phyloP scores from a whole-genome alignment of 495 filamentous ascomycete species.

The Arthonia radiata region DNA sequence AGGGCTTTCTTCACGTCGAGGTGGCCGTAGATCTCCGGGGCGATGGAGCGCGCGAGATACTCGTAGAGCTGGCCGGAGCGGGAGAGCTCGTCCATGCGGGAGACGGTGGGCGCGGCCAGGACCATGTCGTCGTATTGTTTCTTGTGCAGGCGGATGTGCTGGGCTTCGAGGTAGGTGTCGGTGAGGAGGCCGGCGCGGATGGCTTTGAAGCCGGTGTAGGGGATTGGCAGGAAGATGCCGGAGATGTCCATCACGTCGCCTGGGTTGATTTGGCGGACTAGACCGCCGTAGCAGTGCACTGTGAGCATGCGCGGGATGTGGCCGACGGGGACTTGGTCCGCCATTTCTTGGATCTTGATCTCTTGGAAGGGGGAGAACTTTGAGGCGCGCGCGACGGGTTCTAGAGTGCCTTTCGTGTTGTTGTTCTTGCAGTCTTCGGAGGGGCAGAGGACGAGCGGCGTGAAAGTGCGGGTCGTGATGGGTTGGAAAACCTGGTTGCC shows the following conservation, averaged over 20 bases:
- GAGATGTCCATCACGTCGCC: slow-evolving; percentile 84
- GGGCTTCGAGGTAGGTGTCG: slow-evolving; percentile 90
- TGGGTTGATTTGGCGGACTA: slow-evolving; percentile 68
- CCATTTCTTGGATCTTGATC: slow-evolving; percentile 95
- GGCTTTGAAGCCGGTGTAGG: slow-evolving; percentile 92
- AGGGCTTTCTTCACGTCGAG: slow-evolving; percentile 95
- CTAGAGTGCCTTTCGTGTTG: slow-evolving; percentile 76
- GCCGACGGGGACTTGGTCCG: slow-evolving; percentile 90
- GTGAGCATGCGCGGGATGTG: slow-evolving; percentile 86
- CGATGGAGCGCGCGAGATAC: slow-evolving; percentile 79
- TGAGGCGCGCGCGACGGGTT: slow-evolving; percentile 77
- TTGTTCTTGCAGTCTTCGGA: slow-evolving; percentile 75
- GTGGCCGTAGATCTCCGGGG: slow-evolving; percentile 91
- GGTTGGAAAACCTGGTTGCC: slow-evolving; percentile 96
- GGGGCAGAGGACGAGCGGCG: slow-evolving; percentile 60
- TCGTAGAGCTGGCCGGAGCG: slow-evolving; percentile 82
- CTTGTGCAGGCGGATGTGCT: slow-evolving; percentile 85
- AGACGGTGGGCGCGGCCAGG: slow-evolving; percentile 47
- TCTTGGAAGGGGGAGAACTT: slow-evolving; percentile 97
- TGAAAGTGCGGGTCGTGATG: slow-evolving; percentile 70
- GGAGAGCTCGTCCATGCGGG: slow-evolving; percentile 57
- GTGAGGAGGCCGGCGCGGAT: slow-evolving; percentile 86
- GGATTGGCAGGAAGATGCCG: slow-evolving; percentile 88
- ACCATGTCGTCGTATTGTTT: slow-evolving; percentile 81
- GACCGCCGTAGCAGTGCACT: slow-evolving; percentile 63